These are phyloP conservation scores for Cinnamomum micranthum DNA, from an alignment of 164 flowering plant species.

Conservation along the genomic window DNA sequence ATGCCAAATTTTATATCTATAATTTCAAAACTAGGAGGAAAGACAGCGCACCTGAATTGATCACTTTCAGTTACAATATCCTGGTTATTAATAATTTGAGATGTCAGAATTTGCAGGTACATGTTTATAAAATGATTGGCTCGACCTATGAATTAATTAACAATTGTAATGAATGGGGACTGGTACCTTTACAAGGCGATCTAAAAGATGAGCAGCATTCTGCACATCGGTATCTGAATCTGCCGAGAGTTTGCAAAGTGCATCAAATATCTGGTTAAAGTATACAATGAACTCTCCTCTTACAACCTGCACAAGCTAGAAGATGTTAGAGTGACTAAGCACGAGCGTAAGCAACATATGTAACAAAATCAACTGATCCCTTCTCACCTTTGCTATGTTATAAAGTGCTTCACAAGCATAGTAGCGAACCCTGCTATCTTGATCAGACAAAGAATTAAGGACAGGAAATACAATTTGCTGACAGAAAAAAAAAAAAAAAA, in stretches of 20 bases:
- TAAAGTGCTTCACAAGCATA: slow-evolving; percentile 99
- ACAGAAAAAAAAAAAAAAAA: background rate
- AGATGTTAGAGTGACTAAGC: background rate
- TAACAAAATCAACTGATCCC: background rate
- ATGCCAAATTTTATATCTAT: background rate
- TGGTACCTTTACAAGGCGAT: slow-evolving; percentile 88
- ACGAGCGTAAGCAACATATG: background rate
- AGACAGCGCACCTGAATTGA: slow-evolving; percentile 78
- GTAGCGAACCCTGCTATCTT: slow-evolving; percentile 97
- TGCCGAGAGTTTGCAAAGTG: slow-evolving; percentile 91
- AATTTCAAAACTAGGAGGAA: slow-evolving; percentile 6
- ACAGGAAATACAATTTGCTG: slow-evolving; percentile 99
- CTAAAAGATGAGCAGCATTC: slow-evolving; percentile 98
- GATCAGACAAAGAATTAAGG: slow-evolving; percentile 77
- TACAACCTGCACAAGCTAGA: slow-evolving; percentile 64
- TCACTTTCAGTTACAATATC: slow-evolving; percentile 99
- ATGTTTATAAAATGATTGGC: background rate
- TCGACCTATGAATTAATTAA: background rate
- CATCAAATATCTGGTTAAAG: slow-evolving; percentile 96
- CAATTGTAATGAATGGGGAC: background rate
- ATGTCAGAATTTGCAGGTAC: background rate
- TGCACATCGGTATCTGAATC: slow-evolving; percentile 97
- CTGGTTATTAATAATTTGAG: slow-evolving; percentile 37
- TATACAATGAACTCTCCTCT: slow-evolving; percentile 94
- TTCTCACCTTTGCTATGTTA: slow-evolving; percentile 93